Evolutionary conservation across 768 basidiomycete species (phyloP).

Genomic region (Amanita fuliginea): DNA sequence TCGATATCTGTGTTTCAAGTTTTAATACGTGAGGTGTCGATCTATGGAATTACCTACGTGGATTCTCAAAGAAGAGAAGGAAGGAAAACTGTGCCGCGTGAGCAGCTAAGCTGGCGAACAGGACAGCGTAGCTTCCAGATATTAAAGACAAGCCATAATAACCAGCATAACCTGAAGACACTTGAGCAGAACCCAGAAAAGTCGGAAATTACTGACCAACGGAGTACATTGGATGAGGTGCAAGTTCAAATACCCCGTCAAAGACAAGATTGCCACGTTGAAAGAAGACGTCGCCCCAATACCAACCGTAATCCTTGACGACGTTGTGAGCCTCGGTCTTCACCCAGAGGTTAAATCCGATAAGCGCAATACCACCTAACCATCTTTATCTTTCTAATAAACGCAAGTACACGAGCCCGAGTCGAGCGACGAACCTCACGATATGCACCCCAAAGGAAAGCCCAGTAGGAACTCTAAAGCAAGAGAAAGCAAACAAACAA

Average conservation of each 20-base stretch:
- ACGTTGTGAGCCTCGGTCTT: constrained; percentile 97
- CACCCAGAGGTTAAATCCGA: constrained; percentile 96
- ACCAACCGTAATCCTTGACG: constrained; percentile 98
- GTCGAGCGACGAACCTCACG: constrained; percentile 42
- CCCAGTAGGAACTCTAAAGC: constrained; percentile 76
- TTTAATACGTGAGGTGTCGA: not conserved
- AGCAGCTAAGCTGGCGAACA: constrained; percentile 89
- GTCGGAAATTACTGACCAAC: constrained; percentile 34
- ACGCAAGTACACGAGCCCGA: not conserved
- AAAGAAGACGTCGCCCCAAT: constrained; percentile 92
- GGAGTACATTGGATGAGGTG: constrained; percentile 94
- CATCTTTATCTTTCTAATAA: constrained; percentile 39
- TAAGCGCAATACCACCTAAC: constrained; percentile 75
- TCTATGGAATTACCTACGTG: constrained; percentile 50
- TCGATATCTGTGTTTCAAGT: constrained; percentile 62
- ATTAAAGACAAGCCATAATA: constrained; percentile 95
- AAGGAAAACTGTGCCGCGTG: constrained; percentile 97
- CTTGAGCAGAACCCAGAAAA: not conserved
- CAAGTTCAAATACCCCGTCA: constrained; percentile 94
- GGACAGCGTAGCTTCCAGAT: constrained; percentile 77
- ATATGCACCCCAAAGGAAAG: constrained; percentile 66
- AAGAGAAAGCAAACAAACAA: constrained; percentile 90
- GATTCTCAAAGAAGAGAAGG: constrained; percentile 92
- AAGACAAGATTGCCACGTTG: constrained; percentile 90
- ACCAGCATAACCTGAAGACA: constrained; percentile 71